Evolutionary conservation across 495 filamentous ascomycete genomes (phyloP).

Genomic region (Annulohypoxylon maeteangense): DNA sequence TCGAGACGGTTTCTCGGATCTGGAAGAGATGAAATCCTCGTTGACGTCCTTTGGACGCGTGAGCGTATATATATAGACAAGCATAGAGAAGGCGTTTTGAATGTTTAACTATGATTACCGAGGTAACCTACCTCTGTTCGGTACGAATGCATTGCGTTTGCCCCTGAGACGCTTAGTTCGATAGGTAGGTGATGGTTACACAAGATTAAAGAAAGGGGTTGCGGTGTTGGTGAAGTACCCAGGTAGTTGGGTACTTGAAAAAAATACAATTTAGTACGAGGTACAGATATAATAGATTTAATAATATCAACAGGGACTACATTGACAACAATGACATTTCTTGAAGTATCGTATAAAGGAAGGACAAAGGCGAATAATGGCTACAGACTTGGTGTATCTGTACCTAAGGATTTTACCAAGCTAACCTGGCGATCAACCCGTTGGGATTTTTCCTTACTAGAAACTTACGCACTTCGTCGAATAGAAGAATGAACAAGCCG

Average conservation of each 20-base stretch:
- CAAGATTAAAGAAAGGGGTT: background rate
- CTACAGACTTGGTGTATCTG: too few relatives aligned
- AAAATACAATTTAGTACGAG: too few relatives aligned
- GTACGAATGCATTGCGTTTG: too few relatives aligned
- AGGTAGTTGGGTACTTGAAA: too few relatives aligned
- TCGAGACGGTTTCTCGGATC: background rate
- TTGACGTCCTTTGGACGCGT: background rate
- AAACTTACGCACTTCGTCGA: constrained; percentile 70
- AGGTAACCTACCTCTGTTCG: too few relatives aligned
- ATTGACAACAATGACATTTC: too few relatives aligned
- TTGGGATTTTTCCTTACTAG: constrained; percentile 60
- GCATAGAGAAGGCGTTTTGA: constrained; percentile 11
- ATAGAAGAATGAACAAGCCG: constrained; percentile 66
- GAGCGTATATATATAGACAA: constrained; percentile 4
- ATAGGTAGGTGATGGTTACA: background rate
- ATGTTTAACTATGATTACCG: background rate
- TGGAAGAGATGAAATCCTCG: background rate
- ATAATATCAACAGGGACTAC: too few relatives aligned
- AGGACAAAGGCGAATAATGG: too few relatives aligned
- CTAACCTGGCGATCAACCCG: constrained; percentile 57
- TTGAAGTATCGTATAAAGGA: too few relatives aligned
- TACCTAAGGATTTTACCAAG: constrained; percentile 64
- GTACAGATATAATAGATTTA: too few relatives aligned
- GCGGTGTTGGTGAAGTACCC: too few relatives aligned
- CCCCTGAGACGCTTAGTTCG: background rate